Conservation (phyloP, 2,329 filamentous ascomycete genomes). For the Leptographium wingfieldii region DNA sequence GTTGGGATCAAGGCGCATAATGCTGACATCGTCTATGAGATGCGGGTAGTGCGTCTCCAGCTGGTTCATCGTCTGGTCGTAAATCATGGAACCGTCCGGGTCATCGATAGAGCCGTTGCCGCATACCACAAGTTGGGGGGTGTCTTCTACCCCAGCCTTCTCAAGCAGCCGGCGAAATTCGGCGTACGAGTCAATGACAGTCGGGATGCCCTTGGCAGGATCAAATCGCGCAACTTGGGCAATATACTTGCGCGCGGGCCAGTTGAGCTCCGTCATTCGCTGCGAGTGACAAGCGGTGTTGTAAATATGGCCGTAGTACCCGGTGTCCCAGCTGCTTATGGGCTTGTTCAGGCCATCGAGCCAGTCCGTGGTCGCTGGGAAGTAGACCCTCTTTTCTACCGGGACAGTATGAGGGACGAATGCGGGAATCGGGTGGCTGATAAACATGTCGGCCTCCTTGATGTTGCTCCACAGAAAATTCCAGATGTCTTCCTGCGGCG, state of each 20-base stretch:
- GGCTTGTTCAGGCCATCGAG: constrained; percentile 71
- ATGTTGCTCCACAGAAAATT: constrained; percentile 62
- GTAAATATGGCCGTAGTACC: constrained; percentile 66
- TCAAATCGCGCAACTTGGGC: constrained; percentile 74
- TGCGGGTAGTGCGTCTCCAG: constrained; percentile 51
- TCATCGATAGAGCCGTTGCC: constrained; percentile 75
- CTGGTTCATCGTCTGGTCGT: constrained; percentile 56
- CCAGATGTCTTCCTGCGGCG: constrained; percentile 64
- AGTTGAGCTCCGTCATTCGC: constrained; percentile 45
- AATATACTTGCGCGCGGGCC: constrained; percentile 57
- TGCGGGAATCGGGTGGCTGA: constrained; percentile 64
- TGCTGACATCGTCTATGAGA: constrained; percentile 52
- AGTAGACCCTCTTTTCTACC: constrained; percentile 53
- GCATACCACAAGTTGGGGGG: constrained; percentile 63
- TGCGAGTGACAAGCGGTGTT: constrained; percentile 47
- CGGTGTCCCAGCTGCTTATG: constrained; percentile 55
- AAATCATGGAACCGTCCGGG: constrained; percentile 60
- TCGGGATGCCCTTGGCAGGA: constrained; percentile 69
- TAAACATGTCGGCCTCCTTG: constrained; percentile 61
- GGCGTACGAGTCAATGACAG: constrained; percentile 63
- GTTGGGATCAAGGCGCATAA: constrained; percentile 65
- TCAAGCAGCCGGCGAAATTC: constrained; percentile 54
- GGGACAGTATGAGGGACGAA: constrained; percentile 62
- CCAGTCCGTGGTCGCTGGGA: constrained; percentile 76
- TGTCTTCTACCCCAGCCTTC: constrained; percentile 33